A percentile compares a stretch with the other conserved stretches of the same genome.
phyloP scores from a whole-genome alignment of 768 basidiomycete species.

The Suillus bovinus region DNA sequence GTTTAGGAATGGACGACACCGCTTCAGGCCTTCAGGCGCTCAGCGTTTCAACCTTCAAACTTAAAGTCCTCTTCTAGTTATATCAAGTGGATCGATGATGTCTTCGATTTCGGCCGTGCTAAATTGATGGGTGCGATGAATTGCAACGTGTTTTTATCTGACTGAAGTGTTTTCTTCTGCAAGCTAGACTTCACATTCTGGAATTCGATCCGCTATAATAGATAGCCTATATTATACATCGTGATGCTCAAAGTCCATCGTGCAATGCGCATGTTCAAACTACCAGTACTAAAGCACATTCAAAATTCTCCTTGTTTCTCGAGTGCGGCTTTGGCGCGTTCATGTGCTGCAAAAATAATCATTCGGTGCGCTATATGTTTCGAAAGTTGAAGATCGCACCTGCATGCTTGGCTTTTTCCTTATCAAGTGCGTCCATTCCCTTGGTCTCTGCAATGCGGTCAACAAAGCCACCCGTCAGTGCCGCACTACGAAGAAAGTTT shows the following conservation, averaged over 20 bases:
- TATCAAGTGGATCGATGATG: neutral
- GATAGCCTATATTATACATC: neutral
- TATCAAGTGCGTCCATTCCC: constrained; percentile 23
- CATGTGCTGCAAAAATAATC: constrained; percentile 16
- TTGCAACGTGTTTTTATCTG: neutral
- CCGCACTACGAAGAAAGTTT: constrained; percentile 20
- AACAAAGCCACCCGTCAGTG: constrained; percentile 24
- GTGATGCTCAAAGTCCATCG: neutral
- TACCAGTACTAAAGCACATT: constrained; percentile 9
- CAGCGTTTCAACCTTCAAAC: no score
- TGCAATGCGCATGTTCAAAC: neutral
- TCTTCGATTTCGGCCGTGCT: neutral
- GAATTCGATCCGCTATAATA: neutral
- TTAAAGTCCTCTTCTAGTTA: neutral
- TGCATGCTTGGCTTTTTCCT: constrained; percentile 19
- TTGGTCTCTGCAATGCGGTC: constrained; percentile 27
- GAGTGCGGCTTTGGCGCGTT: constrained; percentile 14
- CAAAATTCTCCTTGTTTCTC: constrained; percentile 18
- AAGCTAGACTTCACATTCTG: neutral
- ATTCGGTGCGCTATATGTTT: neutral
- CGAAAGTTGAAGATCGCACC: constrained; percentile 18
- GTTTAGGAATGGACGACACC: no score
- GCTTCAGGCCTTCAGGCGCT: no score
- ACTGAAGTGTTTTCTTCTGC: neutral
- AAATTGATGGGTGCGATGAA: neutral